A percentile compares a stretch with the other conserved stretches of the same genome.
phyloP scores from a whole-genome alignment of 352 stramenopile species.

The Vaucheria bursata region DNA sequence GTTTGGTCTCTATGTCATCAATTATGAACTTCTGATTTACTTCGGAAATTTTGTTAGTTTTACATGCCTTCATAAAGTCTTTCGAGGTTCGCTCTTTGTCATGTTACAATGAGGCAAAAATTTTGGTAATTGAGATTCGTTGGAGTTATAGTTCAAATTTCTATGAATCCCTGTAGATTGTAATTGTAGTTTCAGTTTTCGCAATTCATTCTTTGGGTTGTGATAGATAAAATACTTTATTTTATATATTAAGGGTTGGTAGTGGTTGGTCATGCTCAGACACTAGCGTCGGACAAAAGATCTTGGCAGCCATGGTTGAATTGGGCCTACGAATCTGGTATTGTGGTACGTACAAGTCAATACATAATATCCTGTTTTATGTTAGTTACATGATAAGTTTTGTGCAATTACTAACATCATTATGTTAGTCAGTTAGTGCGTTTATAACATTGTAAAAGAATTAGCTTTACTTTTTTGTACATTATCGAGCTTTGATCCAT shows the following conservation, averaged over 20 bases:
- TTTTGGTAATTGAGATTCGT: neutral
- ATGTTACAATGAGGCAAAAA: neutral
- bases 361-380: too few relatives aligned
- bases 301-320: constrained; percentile 55
- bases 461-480: too few relatives aligned
- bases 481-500: too few relatives aligned
- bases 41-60: neutral
- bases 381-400: too few relatives aligned
- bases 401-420: too few relatives aligned
- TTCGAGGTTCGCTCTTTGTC: neutral
- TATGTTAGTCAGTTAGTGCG: too few relatives aligned
- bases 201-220: neutral
- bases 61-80: neutral
- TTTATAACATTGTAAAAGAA: too few relatives aligned
- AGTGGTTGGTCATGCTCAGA: constrained; percentile 32
- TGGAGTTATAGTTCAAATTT: neutral
- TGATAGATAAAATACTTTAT: neutral
- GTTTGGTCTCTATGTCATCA: neutral
- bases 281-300: constrained; percentile 51
- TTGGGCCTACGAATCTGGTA: constrained; percentile 1
- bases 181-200: neutral
- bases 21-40: neutral
- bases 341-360: neutral
- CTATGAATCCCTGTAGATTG: neutral
- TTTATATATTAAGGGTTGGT: neutral